Evolutionary conservation across 169 alveolate genomes (phyloP).

Genomic region (Plasmodium vinckei): DNA sequence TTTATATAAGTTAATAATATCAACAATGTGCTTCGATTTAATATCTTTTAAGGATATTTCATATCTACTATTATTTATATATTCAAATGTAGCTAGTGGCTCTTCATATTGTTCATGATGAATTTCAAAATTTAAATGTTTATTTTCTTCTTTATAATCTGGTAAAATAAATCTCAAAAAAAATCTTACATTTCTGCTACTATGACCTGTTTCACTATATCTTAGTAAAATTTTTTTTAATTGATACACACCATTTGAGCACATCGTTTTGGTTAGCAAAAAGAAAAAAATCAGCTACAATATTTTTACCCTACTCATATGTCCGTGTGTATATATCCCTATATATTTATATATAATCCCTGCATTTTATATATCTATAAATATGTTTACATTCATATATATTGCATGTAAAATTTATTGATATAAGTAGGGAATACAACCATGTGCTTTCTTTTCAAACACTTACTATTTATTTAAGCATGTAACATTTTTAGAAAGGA

Average conservation of each 20-base stretch:
- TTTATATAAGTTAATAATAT: constrained; percentile 82
- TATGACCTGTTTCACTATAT: constrained; percentile 88
- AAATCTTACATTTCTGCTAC: constrained; percentile 85
- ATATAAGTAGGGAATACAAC: too few relatives aligned
- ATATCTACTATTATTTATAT: constrained; percentile 83
- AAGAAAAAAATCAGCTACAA: not conserved
- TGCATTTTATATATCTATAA: not conserved
- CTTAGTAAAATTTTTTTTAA: constrained; percentile 79
- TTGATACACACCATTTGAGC: constrained; percentile 85
- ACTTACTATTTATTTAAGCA: too few relatives aligned
- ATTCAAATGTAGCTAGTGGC: constrained; percentile 85
- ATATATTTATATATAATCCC: not conserved
- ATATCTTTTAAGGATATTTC: constrained; percentile 88
- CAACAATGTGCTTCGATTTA: constrained; percentile 86
- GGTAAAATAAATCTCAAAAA: constrained; percentile 83
- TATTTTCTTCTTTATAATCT: constrained; percentile 80
- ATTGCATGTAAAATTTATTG: too few relatives aligned
- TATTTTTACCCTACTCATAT: not conserved
- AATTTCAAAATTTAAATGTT: constrained; percentile 82
- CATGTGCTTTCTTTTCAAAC: too few relatives aligned
- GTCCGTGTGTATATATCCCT: not conserved
- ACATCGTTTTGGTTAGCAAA: constrained; percentile 62
- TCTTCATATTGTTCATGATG: constrained; percentile 87
- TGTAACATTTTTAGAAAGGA: too few relatives aligned
- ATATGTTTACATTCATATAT: too few relatives aligned